Evolutionary conservation across 306 rosid species (phyloP).

Genomic region (Cucurbita maxima): DNA sequence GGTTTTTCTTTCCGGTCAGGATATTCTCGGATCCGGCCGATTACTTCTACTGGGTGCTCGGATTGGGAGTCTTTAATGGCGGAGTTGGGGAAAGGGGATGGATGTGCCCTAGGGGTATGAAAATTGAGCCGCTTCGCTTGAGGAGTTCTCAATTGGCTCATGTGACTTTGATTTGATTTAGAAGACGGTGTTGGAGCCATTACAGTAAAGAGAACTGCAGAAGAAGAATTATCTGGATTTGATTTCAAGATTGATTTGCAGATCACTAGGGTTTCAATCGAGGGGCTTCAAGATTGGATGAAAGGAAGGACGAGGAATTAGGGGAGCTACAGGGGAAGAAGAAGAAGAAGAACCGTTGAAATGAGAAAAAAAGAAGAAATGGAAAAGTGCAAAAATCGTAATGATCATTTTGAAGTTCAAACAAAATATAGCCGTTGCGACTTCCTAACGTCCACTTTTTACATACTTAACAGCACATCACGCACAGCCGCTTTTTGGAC

Average conservation of each 20-base stretch:
- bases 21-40: slow-evolving; percentile 83
- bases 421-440: slow-evolving; percentile 53
- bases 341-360: background rate
- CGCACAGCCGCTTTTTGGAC: background rate
- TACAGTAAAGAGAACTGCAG: background rate
- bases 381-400: background rate
- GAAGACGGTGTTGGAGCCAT: slow-evolving; percentile 98
- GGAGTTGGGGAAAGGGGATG: slow-evolving; percentile 46
- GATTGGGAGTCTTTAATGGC: slow-evolving; percentile 33
- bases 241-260: background rate
- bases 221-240: background rate
- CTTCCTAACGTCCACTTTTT: slow-evolving; percentile 38
- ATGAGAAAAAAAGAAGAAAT: background rate
- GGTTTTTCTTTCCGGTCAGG: slow-evolving; percentile 72
- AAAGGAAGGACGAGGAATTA: background rate
- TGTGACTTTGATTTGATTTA: slow-evolving; percentile 37
- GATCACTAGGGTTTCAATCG: background rate
- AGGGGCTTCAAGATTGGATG: background rate
- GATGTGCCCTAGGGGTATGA: slow-evolving; percentile 30
- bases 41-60: slow-evolving; percentile 83
- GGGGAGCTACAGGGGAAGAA: background rate
- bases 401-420: slow-evolving; percentile 3
- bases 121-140: slow-evolving; percentile 73
- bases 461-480: background rate
- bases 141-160: slow-evolving; percentile 47